Percentiles rank a stretch among this genome's conserved stretches.
Conservation (phyloP, 371 early-diverging fungal genomes). For the Mortierella sp. region DNA sequence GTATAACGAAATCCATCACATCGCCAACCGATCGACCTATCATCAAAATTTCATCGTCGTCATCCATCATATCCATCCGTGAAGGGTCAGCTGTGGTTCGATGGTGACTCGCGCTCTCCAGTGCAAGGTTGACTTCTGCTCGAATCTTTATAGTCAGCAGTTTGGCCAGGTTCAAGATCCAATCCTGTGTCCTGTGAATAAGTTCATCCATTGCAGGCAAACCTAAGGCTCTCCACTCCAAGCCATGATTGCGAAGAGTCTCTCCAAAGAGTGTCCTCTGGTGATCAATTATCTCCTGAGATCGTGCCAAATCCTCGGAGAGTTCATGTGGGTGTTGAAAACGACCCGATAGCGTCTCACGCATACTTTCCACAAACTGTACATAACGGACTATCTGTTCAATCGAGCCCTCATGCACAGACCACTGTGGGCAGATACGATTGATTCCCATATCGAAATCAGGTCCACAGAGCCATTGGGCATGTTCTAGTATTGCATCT, state of each 20-base stretch:
- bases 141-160: slow-evolving; percentile 39
- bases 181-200: slow-evolving; percentile 40
- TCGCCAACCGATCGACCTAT: slow-evolving; percentile 20
- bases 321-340: slow-evolving; percentile 44
- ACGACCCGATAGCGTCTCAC: slow-evolving; percentile 37
- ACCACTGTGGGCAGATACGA: slow-evolving; percentile 47
- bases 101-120: slow-evolving; percentile 17
- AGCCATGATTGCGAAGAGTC: slow-evolving; percentile 32
- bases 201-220: slow-evolving; percentile 48
- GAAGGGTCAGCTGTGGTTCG: slow-evolving; percentile 1
- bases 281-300: slow-evolving; percentile 47
- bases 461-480: slow-evolving; percentile 50
- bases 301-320: slow-evolving; percentile 37
- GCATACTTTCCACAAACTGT: slow-evolving; percentile 51
- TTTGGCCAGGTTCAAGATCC: slow-evolving; percentile 47
- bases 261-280: slow-evolving; percentile 48
- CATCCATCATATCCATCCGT: slow-evolving; percentile 28
- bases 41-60: slow-evolving; percentile 9
- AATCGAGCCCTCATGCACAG: slow-evolving; percentile 22
- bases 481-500: slow-evolving; percentile 35
- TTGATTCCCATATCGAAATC: slow-evolving; percentile 52
- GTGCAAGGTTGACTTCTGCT: slow-evolving; percentile 35
- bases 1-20: slow-evolving; percentile 41
- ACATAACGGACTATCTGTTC: slow-evolving; percentile 53
- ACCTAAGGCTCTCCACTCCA: slow-evolving; percentile 44